Evolutionary conservation across 208 protist genomes (phyloP), one percentile per base, ranked within the genome.

Genomic region (Acanthamoeba sp.): DNA sequence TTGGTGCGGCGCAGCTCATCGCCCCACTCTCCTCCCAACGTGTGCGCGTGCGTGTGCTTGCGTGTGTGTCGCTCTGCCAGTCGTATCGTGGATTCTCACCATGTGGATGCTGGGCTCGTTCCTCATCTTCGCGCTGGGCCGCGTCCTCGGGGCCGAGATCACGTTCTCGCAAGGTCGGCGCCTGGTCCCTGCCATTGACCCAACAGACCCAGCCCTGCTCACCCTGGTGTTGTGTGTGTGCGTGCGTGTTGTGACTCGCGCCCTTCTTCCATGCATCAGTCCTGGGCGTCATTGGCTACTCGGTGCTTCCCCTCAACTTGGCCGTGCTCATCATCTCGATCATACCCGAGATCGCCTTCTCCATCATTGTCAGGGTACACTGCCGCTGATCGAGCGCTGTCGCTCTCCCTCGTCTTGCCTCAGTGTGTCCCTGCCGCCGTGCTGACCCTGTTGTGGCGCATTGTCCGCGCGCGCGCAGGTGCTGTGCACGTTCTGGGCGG

Each of bases 51-150:
- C n/a, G n/a, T n/a, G n/a, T n/a, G n/a, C 7, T 5, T 34, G 38
- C 14, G 6, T 55, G 84, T 32, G 48, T 55, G 48, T 3, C 32
- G 82, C 27, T 24, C 24, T 6, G 71, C 66, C 40, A 52, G 93
- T 95, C 7, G 84, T 95, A 36, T 95, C 93, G 45, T 95, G 93
- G 93, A 93, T 93, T 34, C 0, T 95, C 1, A 95, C 93, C 40
- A 93, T 95, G 52, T 95, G 93, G 93, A 29, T 85, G 18, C 0
- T 92, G 27, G 93, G 93, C 42, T 93, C 84, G 12, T 64, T 92
- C 55, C 93, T 95, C 36, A 82, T 95, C 62, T 95, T 95, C 45
- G 22, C 82, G 9, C 80, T 95, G 3, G 93, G 32, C 9, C 55
- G 93, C 62, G 69, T 85, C 14, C 85, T 95, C 48, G 93, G 93